Percentiles rank a stretch among this genome's conserved stretches.
Evolutionary conservation across 306 rosid genomes (phyloP).

Genomic region (Parietaria judaica): DNA sequence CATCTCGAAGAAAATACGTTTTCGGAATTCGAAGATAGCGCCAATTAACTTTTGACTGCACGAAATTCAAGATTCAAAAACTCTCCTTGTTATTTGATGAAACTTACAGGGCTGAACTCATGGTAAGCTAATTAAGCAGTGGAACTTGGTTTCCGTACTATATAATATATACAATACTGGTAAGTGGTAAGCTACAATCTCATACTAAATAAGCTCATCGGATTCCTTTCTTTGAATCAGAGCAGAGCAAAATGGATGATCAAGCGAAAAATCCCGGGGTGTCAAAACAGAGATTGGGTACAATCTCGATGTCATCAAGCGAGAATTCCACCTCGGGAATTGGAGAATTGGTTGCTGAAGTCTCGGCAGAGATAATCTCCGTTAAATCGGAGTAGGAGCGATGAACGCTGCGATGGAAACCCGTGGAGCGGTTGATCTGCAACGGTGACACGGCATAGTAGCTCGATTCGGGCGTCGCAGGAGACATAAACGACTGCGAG

Average conservation of each 20-base stretch:
- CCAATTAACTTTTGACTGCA: too few relatives aligned
- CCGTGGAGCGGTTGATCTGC: constrained; percentile 31
- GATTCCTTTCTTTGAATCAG: too few relatives aligned
- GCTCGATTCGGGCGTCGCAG: constrained; percentile 35
- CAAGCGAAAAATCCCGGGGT: constrained; percentile 33
- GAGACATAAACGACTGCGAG: constrained; percentile 36
- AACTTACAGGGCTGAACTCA: too few relatives aligned
- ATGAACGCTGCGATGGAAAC: constrained; percentile 22
- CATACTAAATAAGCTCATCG: too few relatives aligned
- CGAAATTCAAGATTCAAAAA: too few relatives aligned
- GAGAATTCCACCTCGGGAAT: constrained; percentile 56
- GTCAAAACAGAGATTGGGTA: constrained; percentile 47
- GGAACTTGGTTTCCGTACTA: too few relatives aligned
- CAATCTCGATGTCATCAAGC: constrained; percentile 35
- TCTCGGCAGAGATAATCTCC: constrained; percentile 58
- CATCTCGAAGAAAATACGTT: too few relatives aligned
- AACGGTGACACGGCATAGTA: constrained; percentile 31
- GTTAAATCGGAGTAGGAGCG: constrained; percentile 40
- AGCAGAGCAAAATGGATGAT: not conserved
- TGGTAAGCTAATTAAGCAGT: too few relatives aligned
- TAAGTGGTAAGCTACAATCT: too few relatives aligned
- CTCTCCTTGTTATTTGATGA: too few relatives aligned
- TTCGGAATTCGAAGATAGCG: too few relatives aligned
- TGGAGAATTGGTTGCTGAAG: constrained; percentile 53
- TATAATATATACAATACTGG: too few relatives aligned